phyloP scores from a whole-genome alignment of 495 filamentous ascomycete species.

The Astrocystis sublimbata region DNA sequence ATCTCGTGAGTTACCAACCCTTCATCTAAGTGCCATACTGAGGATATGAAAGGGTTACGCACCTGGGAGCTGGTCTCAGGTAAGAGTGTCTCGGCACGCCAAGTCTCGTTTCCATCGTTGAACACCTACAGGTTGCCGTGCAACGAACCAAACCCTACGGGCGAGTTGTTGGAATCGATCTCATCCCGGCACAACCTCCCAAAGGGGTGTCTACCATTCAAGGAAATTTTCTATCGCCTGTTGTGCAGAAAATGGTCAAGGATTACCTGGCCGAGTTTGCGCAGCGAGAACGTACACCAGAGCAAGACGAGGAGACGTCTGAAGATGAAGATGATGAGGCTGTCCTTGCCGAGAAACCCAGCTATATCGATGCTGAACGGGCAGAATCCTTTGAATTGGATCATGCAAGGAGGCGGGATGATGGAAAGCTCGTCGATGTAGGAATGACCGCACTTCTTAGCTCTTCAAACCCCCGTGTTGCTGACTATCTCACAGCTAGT shows the following conservation, averaged over 20 bases:
- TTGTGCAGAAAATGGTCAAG: constrained; percentile 72
- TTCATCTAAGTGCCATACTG: background rate
- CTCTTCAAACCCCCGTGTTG: background rate
- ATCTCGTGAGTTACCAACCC: constrained; percentile 60
- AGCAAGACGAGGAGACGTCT: constrained; percentile 17
- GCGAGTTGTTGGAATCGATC: constrained; percentile 83
- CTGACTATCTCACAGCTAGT: constrained; percentile 57
- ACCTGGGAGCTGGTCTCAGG: constrained; percentile 92
- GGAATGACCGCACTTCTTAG: constrained; percentile 22
- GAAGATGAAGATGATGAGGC: constrained; percentile 23
- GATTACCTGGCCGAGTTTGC: constrained; percentile 66
- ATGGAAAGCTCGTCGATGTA: constrained; percentile 71
- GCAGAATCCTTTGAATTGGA: constrained; percentile 35
- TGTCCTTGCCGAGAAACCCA: constrained; percentile 38
- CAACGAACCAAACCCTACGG: constrained; percentile 73
- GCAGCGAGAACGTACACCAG: constrained; percentile 35
- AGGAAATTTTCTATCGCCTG: constrained; percentile 78
- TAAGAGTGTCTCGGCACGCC: constrained; percentile 31
- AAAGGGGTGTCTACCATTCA: constrained; percentile 89
- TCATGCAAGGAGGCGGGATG: constrained; percentile 32
- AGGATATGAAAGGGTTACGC: constrained; percentile 73
- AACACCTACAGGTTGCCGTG: constrained; percentile 66
- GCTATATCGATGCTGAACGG: constrained; percentile 57
- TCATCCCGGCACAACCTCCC: constrained; percentile 88
- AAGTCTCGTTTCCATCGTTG: constrained; percentile 1